A percentile compares a stretch with the other conserved stretches of the same genome.
Evolutionary conservation across 768 basidiomycete species (phyloP).

Genomic region (Tricholomella constricta): DNA sequence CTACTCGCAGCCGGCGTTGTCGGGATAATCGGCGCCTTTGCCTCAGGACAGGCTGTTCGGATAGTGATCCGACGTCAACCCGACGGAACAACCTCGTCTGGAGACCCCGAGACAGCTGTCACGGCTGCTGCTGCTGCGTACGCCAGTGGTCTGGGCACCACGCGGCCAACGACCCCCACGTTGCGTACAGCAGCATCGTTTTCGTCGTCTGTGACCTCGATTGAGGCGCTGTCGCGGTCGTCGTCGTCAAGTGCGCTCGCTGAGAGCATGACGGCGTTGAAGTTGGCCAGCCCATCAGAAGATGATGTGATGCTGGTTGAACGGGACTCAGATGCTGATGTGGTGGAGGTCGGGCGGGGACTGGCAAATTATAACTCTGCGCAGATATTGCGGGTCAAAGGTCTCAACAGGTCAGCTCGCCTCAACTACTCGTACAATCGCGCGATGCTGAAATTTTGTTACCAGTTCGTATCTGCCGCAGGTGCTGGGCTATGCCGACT

Average conservation of each 20-base stretch:
- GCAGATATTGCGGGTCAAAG: slow-evolving; percentile 87
- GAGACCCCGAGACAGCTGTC: slow-evolving; percentile 29
- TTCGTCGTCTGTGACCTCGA: slow-evolving; percentile 47
- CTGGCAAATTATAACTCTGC: slow-evolving; percentile 95
- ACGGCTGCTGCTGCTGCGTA: slow-evolving; percentile 34
- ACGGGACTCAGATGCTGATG: slow-evolving; percentile 52
- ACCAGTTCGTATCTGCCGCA: slow-evolving; percentile 77
- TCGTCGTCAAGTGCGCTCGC: slow-evolving; percentile 39
- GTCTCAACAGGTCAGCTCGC: slow-evolving; percentile 79
- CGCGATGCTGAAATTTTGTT: slow-evolving; percentile 16
- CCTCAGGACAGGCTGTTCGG: slow-evolving; percentile 91
- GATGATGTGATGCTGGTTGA: slow-evolving; percentile 30
- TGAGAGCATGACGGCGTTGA: slow-evolving; percentile 22
- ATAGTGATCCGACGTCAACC: slow-evolving; percentile 59
- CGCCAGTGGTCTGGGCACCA: slow-evolving; percentile 39
- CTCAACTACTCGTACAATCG: not conserved
- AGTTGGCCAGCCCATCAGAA: slow-evolving; percentile 27
- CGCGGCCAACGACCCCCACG: slow-evolving; percentile 60
- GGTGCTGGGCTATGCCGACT: slow-evolving; percentile 90
- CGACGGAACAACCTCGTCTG: slow-evolving; percentile 23
- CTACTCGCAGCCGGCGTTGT: slow-evolving; percentile 91
- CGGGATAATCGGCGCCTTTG: slow-evolving; percentile 86
- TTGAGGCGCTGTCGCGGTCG: slow-evolving; percentile 45
- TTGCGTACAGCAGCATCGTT: slow-evolving; percentile 42
- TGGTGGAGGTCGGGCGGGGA: slow-evolving; percentile 91